Percentiles rank a stretch among this genome's conserved stretches.
Evolutionary conservation across 345 rosid species (phyloP).

Genomic region (Corchorus capsularis): DNA sequence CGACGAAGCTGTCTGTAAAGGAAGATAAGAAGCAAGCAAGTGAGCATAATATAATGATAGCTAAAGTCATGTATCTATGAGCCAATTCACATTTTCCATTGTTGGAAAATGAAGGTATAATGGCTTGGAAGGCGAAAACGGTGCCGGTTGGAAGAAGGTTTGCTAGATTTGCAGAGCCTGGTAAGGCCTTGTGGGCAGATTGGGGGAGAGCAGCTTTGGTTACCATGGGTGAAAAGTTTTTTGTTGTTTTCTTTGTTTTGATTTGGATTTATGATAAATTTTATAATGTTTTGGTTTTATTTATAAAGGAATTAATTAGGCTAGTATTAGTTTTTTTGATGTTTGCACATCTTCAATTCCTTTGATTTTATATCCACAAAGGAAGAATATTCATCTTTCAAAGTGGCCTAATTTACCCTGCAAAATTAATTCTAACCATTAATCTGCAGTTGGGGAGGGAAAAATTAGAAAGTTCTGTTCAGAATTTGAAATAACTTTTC

Average conservation of each 20-base stretch:
- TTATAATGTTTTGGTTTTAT: neutral
- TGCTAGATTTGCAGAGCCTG: constrained; percentile 38
- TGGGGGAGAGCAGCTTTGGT: neutral
- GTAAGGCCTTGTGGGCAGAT: neutral
- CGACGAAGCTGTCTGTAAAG: constrained; percentile 48
- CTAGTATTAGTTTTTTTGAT: too few species aligned
- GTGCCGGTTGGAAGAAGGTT: constrained; percentile 52
- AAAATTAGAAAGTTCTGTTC: neutral
- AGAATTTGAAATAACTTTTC: too few species aligned
- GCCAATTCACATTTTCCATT: constrained; percentile 30
- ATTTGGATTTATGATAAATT: neutral
- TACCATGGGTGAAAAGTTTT: neutral
- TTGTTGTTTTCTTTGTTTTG: neutral
- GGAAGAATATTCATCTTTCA: too few species aligned
- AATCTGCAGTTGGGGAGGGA: neutral
- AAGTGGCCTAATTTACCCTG: neutral
- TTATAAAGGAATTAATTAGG: neutral
- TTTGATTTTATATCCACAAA: too few species aligned
- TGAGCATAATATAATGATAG: constrained; percentile 16
- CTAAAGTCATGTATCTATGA: constrained; percentile 33
- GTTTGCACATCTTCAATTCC: too few species aligned
- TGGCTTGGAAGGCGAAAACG: constrained; percentile 40
- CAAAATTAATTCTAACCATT: too few species aligned
- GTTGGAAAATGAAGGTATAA: constrained; percentile 47
- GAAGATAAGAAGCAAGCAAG: constrained; percentile 39